These are phyloP conservation scores for Lycium barbarum DNA, from an alignment of 257 asterid genomes.

Conservation along the genomic window DNA sequence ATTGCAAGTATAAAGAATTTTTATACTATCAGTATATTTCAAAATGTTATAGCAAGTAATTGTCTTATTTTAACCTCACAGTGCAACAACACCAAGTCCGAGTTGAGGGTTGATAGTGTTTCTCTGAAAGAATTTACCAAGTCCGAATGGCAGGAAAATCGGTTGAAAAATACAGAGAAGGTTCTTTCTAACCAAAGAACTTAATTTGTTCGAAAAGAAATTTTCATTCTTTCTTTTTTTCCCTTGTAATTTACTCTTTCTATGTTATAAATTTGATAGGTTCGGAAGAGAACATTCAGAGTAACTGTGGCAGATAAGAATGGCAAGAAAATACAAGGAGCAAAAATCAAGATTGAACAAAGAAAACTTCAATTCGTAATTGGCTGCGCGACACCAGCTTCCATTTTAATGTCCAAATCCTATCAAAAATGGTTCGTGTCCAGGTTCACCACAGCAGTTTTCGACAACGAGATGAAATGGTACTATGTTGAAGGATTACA, in stretches of 20 bases:
- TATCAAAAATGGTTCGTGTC: conserved; percentile 57
- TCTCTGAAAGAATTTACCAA: conserved; percentile 52
- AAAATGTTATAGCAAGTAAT: not conserved
- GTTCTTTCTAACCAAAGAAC: conserved; percentile 26
- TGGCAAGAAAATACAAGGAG: conserved; percentile 48
- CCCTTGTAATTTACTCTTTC: not conserved
- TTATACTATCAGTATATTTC: not conserved
- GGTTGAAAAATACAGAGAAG: conserved; percentile 39
- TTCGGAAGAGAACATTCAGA: conserved; percentile 5
- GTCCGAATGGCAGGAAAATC: conserved; percentile 51
- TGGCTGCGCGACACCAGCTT: conserved; percentile 49
- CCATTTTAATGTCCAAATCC: conserved; percentile 41
- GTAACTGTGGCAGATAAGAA: conserved; percentile 33
- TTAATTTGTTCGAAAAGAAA: not conserved
- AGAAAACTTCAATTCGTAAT: conserved; percentile 45
- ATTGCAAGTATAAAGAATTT: not conserved
- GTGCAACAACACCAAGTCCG: conserved; percentile 42
- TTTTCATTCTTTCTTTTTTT: not conserved
- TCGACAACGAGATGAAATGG: conserved; percentile 72
- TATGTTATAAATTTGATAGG: not conserved
- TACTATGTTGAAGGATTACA: conserved; percentile 43
- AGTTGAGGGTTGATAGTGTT: conserved; percentile 59
- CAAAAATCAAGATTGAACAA: conserved; percentile 45
- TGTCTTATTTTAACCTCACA: conserved; percentile 19
- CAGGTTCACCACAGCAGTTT: conserved; percentile 55